Percentiles rank a stretch among this genome's conserved stretches.
Conservation (phyloP, 208 protist species). For the Crithidia thermophila region DNA sequence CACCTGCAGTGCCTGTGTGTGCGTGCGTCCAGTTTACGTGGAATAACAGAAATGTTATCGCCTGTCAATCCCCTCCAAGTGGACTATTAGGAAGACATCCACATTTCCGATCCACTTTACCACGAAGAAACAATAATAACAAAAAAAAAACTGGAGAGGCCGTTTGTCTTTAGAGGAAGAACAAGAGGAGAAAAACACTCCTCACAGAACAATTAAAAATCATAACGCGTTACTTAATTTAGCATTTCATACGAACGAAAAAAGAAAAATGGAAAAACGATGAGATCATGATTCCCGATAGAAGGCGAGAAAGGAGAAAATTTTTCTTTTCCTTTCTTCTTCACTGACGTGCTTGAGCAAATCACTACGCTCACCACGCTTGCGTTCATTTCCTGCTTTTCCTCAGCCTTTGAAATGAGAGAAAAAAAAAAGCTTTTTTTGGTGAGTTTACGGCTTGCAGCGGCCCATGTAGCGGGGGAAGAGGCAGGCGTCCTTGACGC, state of each 20-base stretch:
- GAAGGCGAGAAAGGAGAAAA: not conserved
- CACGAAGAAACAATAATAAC: not conserved
- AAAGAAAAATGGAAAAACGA: slow-evolving; percentile 20
- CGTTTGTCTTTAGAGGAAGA: not conserved
- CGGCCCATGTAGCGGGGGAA: slow-evolving; percentile 97
- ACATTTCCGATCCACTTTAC: not conserved
- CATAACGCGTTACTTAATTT: too few species aligned
- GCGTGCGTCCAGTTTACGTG: too few species aligned
- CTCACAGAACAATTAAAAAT: slow-evolving; percentile 2
- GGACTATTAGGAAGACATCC: too few species aligned
- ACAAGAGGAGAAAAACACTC: slow-evolving; percentile 4
- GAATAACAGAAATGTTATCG: not conserved
- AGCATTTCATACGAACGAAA: too few species aligned
- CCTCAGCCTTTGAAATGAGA: not conserved
- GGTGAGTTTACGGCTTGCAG: slow-evolving; percentile 96
- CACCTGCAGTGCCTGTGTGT: not conserved
- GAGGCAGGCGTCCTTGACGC: slow-evolving; percentile 97
- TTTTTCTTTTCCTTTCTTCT: not conserved
- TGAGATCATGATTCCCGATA: not conserved
- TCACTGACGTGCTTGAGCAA: not conserved
- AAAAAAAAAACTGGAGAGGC: slow-evolving; percentile 15
- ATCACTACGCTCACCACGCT: too few species aligned
- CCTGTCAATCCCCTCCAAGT: too few species aligned
- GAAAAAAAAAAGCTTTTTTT: too few species aligned
- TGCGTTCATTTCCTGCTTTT: not conserved